A percentile compares a stretch with the other conserved stretches of the same genome.
phyloP scores from a whole-genome alignment of 2,329 filamentous ascomycete genomes.

The Alternaria ventricosa region DNA sequence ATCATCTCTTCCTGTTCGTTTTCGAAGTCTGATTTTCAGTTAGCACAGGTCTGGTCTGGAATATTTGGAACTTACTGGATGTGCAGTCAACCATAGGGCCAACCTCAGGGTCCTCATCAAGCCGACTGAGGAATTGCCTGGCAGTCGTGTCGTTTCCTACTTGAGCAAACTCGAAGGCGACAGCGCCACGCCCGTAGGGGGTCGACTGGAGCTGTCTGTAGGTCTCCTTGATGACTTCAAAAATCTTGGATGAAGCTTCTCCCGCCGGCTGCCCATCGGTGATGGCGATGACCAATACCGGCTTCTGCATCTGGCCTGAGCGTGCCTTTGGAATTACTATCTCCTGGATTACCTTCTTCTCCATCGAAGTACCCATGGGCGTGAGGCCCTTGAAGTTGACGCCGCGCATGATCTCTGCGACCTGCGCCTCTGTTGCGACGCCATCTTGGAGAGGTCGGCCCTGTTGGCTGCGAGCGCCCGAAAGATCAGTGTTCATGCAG shows the following conservation, averaged over 20 bases:
- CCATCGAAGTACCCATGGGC: conserved; percentile 68
- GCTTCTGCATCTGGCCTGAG: conserved; percentile 64
- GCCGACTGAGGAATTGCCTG: conserved; percentile 66
- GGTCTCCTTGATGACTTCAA: conserved; percentile 64
- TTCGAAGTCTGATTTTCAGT: conserved; percentile 62
- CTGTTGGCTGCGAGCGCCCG: conserved; percentile 28
- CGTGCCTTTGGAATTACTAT: conserved; percentile 63
- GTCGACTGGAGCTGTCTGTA: conserved; percentile 39
- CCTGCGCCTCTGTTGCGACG: conserved; percentile 64
- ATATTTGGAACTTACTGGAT: conserved; percentile 61
- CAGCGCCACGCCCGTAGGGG: conserved; percentile 64
- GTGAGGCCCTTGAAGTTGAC: conserved; percentile 71
- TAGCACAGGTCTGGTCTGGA: not conserved
- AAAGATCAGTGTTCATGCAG: conserved; percentile 70
- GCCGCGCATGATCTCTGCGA: conserved; percentile 63
- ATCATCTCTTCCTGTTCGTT: conserved; percentile 72
- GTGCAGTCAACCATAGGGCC: conserved; percentile 71
- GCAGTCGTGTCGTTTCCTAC: conserved; percentile 71
- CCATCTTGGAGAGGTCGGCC: conserved; percentile 57
- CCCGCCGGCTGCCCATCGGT: conserved; percentile 72
- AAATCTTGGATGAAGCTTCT: conserved; percentile 63
- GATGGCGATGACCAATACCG: conserved; percentile 69
- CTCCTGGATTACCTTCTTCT: conserved; percentile 68
- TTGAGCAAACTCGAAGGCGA: conserved; percentile 72
- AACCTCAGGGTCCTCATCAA: conserved; percentile 69